Base-by-base conservation (phyloP, 345 rosid genomes). In the Lumnitzera racemosa region DNA sequence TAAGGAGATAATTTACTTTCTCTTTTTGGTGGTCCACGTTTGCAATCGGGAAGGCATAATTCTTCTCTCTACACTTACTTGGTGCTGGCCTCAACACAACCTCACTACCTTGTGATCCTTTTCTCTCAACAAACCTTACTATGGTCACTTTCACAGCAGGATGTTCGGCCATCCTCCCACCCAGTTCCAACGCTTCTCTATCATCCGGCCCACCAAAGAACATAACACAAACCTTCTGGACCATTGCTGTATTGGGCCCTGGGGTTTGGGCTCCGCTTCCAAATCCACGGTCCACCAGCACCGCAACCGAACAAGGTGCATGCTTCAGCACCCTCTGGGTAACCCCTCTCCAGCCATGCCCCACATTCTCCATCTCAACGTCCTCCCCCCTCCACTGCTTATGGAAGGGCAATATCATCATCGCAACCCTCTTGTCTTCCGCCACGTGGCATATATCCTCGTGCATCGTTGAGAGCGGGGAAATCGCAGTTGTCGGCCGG, bases 361-460 rank as follows among this genome's bases (percentile, higher is more conserved):
- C 95, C 53, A 88, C 53, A 47, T 68, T 84, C 65, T 86, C 91
- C 27, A 72, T 62, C 49, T 74, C 76, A 0, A 59, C 83, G 14
- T 57, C 84, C n/a, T 72, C 86, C 12, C 66, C 62, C 53, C 68
- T 80, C 92, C 89, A 77, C 46, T 71, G 84, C 57, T 80, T 88
- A 64, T 91, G 91, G 64, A 86, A 91, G n/a, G 88, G 91, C 62
- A 88, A 67, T 17, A 88, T 36, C 50, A 91, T 64, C 84, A 91
- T 61, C 12, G 87, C 55, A 51, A 82, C 90, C 58, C 80, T 73
- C 67, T 86, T 86, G 16, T 61, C 63, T 55, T 82, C 84, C 4
- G 98, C 98, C 71, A 88, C 83, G 57, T 86, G 88, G 62, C 91
- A 91, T 29, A 91, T 84, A 25, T 91, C 96, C 69, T 88, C 85